Conservation (phyloP, 345 rosid genomes). For the Arabis alpina region DNA sequence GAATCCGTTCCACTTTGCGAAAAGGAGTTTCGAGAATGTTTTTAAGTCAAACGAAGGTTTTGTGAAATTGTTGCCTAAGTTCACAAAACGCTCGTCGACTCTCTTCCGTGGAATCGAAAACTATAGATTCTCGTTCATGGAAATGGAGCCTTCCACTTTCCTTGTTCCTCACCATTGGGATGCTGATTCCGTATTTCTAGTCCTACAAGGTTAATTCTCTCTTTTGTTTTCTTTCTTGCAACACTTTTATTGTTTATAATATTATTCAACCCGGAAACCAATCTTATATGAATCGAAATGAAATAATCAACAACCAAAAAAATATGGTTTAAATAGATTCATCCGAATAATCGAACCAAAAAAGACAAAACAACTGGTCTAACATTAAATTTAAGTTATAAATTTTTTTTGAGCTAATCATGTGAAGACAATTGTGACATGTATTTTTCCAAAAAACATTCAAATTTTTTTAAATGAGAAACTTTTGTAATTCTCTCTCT, state of each 20-base stretch:
- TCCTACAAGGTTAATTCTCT: conserved; percentile 41
- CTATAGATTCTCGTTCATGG: conserved; percentile 40
- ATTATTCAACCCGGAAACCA: too few species aligned
- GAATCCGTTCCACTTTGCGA: conserved; percentile 49
- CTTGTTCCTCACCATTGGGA: conserved; percentile 52
- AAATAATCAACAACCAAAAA: too few species aligned
- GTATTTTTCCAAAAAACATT: too few species aligned
- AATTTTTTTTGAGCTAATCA: too few species aligned
- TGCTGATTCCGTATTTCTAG: conserved; percentile 45
- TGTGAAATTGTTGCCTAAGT: conserved; percentile 46
- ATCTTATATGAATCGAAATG: too few species aligned
- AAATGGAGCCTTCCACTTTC: conserved; percentile 53
- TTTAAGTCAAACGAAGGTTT: conserved; percentile 45
- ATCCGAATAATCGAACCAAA: too few species aligned
- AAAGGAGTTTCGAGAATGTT: conserved; percentile 31
- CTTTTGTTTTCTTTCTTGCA: background rate
- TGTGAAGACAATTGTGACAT: too few species aligned
- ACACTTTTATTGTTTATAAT: background rate
- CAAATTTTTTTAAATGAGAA: too few species aligned
- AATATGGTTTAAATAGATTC: background rate
- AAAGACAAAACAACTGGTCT: too few species aligned
- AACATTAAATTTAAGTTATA: too few species aligned
- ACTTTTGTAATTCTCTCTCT: too few species aligned
- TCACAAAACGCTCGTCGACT: conserved; percentile 44
- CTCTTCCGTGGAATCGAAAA: conserved; percentile 54